These are phyloP conservation scores for Asterochloris sp. DNA, from an alignment of 139 green algal species.

Conservation along the genomic window DNA sequence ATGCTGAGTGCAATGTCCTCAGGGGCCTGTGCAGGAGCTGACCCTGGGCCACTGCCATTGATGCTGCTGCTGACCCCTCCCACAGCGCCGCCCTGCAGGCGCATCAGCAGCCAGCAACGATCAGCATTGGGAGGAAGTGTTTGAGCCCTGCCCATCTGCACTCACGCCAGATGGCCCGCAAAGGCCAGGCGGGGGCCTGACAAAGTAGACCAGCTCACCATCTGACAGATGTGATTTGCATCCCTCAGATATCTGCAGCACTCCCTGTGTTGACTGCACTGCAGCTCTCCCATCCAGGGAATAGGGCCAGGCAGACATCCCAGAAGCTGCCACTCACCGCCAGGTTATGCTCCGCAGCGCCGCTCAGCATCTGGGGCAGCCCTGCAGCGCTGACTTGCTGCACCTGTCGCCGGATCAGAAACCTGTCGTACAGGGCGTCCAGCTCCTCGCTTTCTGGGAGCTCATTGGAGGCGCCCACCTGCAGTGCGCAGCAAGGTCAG, in stretches of 20 bases:
- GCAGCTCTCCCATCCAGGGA: not conserved
- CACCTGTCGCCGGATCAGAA: constrained; percentile 78
- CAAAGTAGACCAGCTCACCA: no score
- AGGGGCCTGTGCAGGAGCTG: not conserved
- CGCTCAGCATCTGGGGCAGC: constrained; percentile 1
- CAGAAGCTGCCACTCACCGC: constrained; percentile 2
- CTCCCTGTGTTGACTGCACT: not conserved
- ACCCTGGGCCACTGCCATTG: not conserved
- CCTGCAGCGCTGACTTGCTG: constrained; percentile 40
- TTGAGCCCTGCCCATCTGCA: no score
- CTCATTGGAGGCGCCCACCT: constrained; percentile 86
- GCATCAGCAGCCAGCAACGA: no score
- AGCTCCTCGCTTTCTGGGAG: constrained; percentile 90
- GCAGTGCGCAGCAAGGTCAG: not conserved
- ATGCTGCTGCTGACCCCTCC: not conserved
- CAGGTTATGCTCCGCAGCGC: constrained; percentile 3
- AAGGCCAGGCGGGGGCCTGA: no score
- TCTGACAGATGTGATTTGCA: no score
- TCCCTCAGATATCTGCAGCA: no score
- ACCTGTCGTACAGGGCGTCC: constrained; percentile 92
- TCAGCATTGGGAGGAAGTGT: no score
- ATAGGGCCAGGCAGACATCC: not conserved
- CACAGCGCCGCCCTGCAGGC: no score
- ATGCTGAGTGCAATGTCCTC: constrained; percentile 8
- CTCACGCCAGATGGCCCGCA: no score